Evolutionary conservation across 805 yeast genomes (phyloP).

Genomic region (Candida parachauliodes): DNA sequence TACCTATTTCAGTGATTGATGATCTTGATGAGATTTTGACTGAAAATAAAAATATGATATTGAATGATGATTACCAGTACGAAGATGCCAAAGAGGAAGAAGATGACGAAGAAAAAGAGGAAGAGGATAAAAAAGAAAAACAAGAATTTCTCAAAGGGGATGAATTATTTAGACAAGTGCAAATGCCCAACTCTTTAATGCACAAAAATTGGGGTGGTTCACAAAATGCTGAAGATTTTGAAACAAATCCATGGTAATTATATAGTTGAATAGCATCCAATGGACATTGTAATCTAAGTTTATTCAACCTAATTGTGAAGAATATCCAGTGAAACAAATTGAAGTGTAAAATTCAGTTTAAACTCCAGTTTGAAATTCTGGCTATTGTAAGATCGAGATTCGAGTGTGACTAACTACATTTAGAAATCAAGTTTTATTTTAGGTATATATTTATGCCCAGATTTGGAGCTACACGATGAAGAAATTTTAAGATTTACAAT

Average conservation of each 20-base stretch:
- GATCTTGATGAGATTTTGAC: constrained; percentile 58
- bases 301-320: no score
- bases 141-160: constrained; percentile 35
- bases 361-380: no score
- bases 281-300: no score
- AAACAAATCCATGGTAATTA: constrained; percentile 62
- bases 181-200: constrained; percentile 46
- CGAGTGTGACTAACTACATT: no score
- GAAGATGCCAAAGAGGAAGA: constrained; percentile 21
- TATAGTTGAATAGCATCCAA: no score
- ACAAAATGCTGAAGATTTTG: constrained; percentile 43
- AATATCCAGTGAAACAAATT: no score
- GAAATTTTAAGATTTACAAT: neutral
- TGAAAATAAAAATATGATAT: constrained; percentile 23
- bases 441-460: neutral
- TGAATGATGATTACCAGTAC: constrained; percentile 29
- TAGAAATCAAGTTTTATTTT: neutral
- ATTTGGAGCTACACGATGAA: neutral
- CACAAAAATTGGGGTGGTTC: constrained; percentile 45
- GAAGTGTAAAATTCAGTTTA: no score
- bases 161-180: constrained; percentile 46
- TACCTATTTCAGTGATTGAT: constrained; percentile 69
- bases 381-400: no score
- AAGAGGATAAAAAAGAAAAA: constrained; percentile 3
- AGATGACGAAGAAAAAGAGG: constrained; percentile 15